These are phyloP conservation scores for Acacia crassicarpa DNA, from an alignment of 306 rosid genomes.

Conservation along the genomic window DNA sequence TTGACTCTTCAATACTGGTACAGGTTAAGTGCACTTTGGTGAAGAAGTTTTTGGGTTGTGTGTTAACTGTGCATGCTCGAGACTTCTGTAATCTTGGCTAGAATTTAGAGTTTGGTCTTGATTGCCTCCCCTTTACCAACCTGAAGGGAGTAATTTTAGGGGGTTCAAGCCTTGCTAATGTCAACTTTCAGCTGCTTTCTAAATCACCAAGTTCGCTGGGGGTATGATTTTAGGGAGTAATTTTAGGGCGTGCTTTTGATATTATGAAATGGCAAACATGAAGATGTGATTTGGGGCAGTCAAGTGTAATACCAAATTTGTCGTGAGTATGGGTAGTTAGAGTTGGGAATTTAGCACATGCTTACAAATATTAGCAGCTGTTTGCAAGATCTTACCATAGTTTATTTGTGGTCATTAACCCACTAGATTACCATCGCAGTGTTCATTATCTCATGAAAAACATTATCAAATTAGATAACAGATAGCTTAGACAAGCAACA, in stretches of 20 bases:
- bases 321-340: background rate
- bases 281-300: background rate
- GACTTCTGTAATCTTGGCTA: slow-evolving; percentile 1
- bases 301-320: background rate
- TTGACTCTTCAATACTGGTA: background rate
- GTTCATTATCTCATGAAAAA: background rate
- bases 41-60: background rate
- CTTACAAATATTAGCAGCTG: background rate
- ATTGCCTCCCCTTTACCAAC: background rate
- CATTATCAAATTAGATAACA: background rate
- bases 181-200: background rate
- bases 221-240: background rate
- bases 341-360: background rate
- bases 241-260: background rate
- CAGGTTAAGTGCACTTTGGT: background rate
- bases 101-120: slow-evolving; percentile 2
- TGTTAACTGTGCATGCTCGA: background rate
- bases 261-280: background rate
- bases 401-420: background rate
- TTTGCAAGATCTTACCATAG: background rate
- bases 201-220: background rate
- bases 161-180: background rate
- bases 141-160: background rate
- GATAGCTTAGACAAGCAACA: background rate
- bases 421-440: background rate